Conservation (phyloP, 306 rosid genomes). For the Inga laurina region DNA sequence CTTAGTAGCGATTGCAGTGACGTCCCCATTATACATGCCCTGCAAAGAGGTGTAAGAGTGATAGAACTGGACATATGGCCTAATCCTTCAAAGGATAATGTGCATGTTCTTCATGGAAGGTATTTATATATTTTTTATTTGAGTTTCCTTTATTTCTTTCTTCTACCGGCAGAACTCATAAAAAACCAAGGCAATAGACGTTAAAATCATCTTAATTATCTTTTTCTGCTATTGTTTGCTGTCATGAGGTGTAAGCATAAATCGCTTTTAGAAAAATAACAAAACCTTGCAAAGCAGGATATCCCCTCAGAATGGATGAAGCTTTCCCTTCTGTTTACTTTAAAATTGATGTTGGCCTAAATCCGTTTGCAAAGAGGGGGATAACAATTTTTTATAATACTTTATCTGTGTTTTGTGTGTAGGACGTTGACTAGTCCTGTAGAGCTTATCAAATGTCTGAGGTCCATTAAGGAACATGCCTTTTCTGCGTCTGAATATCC, state of each 20-base stretch:
- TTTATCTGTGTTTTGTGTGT: constrained; percentile 7
- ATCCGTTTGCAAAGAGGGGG: constrained; percentile 3
- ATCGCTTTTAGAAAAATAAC: neutral
- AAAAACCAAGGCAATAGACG: neutral
- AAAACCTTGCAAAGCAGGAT: constrained; percentile 1
- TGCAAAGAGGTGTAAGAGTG: constrained; percentile 87
- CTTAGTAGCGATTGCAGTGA: constrained; percentile 97
- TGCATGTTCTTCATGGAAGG: constrained; percentile 99
- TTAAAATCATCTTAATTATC: constrained; percentile 1
- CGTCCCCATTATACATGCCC: constrained; percentile 70
- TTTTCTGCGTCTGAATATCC: constrained; percentile 87
- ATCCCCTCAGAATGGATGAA: constrained; percentile 13
- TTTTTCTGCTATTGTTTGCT: constrained; percentile 6
- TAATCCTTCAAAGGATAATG: constrained; percentile 69
- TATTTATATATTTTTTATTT: neutral
- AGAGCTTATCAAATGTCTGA: constrained; percentile 83
- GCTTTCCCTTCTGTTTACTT: constrained; percentile 19
- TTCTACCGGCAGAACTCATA: neutral
- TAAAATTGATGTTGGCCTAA: constrained; percentile 5
- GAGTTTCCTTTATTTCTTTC: neutral
- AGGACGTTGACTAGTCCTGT: constrained; percentile 98
- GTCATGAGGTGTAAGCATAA: constrained; percentile 20
- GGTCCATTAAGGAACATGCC: constrained; percentile 80
- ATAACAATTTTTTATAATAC: neutral
- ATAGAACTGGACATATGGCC: constrained; percentile 98